phyloP scores from a whole-genome alignment of 139 green algal species.

The Chara braunii region DNA sequence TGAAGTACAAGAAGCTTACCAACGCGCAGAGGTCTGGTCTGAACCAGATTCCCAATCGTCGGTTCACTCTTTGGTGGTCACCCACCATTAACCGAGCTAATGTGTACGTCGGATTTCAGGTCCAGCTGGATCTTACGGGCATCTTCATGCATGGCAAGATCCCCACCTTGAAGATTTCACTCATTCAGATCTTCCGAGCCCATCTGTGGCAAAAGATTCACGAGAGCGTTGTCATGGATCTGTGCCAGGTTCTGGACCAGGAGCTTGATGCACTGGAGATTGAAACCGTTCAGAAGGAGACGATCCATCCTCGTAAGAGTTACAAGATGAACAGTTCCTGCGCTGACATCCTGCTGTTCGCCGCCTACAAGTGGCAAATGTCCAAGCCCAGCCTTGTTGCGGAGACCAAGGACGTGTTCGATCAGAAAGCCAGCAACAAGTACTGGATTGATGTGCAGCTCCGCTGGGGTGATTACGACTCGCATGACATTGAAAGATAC shows the following conservation, averaged over 20 bases:
- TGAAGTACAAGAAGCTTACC: conserved; percentile 99
- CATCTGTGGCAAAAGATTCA: conserved; percentile 99
- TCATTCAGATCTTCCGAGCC: conserved; percentile 99
- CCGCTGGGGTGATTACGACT: conserved; percentile 97
- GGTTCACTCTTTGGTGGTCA: conserved; percentile 99
- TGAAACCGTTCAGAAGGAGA: conserved; percentile 99
- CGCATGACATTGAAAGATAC: conserved; percentile 98
- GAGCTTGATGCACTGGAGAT: conserved; percentile 99
- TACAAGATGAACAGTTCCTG: conserved; percentile 99
- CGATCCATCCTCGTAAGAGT: conserved; percentile 96
- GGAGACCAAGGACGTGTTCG: conserved; percentile 87
- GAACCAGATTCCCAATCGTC: conserved; percentile 98
- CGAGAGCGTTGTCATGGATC: conserved; percentile 91
- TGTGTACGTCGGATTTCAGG: conserved; percentile 99
- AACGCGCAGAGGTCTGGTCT: conserved; percentile 94
- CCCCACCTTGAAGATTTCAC: conserved; percentile 97
- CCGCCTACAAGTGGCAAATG: conserved; percentile 92
- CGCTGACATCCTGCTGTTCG: conserved; percentile 96
- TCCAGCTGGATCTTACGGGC: conserved; percentile 98
- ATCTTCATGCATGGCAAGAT: conserved; percentile 99
- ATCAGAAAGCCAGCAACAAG: conserved; percentile 95
- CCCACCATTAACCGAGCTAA: conserved; percentile 99
- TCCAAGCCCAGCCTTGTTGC: conserved; percentile 89
- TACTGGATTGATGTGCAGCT: conserved; percentile 77
- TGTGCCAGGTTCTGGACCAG: conserved; percentile 88